Evolutionary conservation across 495 filamentous ascomycete species (phyloP).

Genomic region (Lophiostoma macrostomum): DNA sequence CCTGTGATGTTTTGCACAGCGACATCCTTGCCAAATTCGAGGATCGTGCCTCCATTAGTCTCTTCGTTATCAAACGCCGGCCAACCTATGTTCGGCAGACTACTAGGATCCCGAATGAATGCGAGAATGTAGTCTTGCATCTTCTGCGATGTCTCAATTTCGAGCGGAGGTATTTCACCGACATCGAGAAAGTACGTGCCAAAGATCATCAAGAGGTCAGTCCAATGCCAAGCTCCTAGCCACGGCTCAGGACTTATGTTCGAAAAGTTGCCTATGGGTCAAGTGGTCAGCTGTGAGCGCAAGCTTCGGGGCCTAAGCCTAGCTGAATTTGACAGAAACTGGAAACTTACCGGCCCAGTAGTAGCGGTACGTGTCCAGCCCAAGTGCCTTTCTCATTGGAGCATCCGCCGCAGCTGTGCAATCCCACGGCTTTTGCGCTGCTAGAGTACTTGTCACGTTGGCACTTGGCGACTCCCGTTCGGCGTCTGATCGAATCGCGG

Average conservation of each 20-base stretch:
- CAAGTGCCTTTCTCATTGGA: too few species aligned
- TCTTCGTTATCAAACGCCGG: constrained; percentile 33
- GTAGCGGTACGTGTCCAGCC: too few species aligned
- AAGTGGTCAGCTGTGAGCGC: constrained; percentile 48
- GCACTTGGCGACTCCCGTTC: too few species aligned
- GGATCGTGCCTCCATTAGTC: constrained; percentile 34
- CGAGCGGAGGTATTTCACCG: constrained; percentile 36
- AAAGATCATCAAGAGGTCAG: constrained; percentile 49
- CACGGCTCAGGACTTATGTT: constrained; percentile 45
- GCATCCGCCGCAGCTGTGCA: too few species aligned
- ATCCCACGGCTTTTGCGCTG: too few species aligned
- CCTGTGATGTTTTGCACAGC: constrained; percentile 34
- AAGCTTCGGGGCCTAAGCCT: constrained; percentile 1
- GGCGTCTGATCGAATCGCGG: too few species aligned
- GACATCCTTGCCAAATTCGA: constrained; percentile 39
- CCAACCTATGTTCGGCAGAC: constrained; percentile 2
- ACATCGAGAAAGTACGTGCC: constrained; percentile 36
- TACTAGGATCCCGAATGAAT: constrained; percentile 43
- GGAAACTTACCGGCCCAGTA: too few species aligned
- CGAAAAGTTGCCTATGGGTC: constrained; percentile 49
- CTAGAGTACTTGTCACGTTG: too few species aligned
- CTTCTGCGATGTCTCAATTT: constrained; percentile 40
- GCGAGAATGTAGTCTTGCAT: constrained; percentile 49
- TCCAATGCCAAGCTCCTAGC: constrained; percentile 53
- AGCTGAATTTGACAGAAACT: constrained; percentile 40